These are phyloP conservation scores for Lecanoromycetidae sp. DNA, from an alignment of 2,329 filamentous ascomycete genomes.

Conservation along the genomic window DNA sequence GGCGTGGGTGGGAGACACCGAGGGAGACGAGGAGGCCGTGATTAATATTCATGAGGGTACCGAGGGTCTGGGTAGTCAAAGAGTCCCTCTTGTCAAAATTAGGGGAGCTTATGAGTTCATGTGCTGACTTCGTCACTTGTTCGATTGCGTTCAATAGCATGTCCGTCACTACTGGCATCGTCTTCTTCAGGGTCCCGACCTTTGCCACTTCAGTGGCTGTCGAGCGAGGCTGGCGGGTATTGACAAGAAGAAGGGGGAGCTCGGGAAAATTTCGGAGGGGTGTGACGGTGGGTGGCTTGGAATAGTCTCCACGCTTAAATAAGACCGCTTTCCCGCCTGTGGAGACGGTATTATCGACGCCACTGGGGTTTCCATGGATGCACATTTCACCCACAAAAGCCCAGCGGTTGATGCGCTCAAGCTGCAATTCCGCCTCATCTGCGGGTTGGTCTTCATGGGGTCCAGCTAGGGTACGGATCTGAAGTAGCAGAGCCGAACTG, in stretches of 20 bases:
- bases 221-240: conserved; percentile 78
- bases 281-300: conserved; percentile 61
- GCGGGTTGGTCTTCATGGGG: conserved; percentile 84
- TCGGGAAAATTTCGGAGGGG: conserved; percentile 82
- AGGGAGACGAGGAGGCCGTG: conserved; percentile 84
- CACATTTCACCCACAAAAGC: conserved; percentile 95
- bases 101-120: conserved; percentile 43
- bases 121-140: conserved; percentile 43
- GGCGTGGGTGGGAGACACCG: conserved; percentile 84
- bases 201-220: conserved; percentile 79
- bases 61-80: conserved; percentile 57
- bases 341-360: conserved; percentile 92
- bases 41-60: conserved; percentile 84
- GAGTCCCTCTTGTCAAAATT: conserved; percentile 56
- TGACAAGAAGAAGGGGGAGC: conserved; percentile 75
- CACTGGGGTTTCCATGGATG: conserved; percentile 92
- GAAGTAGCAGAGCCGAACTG: conserved; percentile 69
- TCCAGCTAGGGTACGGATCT: conserved; percentile 75
- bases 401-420: conserved; percentile 95
- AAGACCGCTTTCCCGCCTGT: conserved; percentile 89
- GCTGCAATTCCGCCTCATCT: conserved; percentile 75
- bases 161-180: conserved; percentile 65
- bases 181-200: conserved; percentile 58
- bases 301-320: conserved; percentile 70
- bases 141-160: conserved; percentile 79